Evolutionary conservation across 345 rosid genomes (phyloP).

Genomic region (Odontarrhena argentea): DNA sequence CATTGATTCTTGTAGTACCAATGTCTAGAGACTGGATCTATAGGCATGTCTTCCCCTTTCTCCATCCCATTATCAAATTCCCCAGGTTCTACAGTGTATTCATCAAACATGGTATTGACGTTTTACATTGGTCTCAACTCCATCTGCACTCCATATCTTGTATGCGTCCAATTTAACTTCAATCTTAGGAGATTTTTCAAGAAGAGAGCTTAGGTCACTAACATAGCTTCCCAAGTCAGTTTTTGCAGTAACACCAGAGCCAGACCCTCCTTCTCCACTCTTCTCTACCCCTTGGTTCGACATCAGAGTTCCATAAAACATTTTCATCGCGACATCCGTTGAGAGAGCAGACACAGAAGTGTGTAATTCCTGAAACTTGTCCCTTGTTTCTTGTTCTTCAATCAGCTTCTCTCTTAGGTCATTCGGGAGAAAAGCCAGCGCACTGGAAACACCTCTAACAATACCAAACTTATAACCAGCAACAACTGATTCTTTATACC

Average conservation of each 20-base stretch:
- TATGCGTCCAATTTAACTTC: constrained; percentile 34
- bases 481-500: constrained; percentile 66
- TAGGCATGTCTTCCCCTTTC: too few relatives aligned
- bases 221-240: constrained; percentile 42
- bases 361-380: constrained; percentile 46
- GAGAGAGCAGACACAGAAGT: constrained; percentile 54
- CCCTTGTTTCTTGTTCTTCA: constrained; percentile 52
- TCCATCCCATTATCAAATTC: too few relatives aligned
- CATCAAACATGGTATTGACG: not conserved
- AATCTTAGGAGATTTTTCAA: constrained; percentile 52
- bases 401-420: constrained; percentile 54
- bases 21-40: too few relatives aligned
- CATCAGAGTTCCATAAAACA: constrained; percentile 47
- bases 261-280: constrained; percentile 33
- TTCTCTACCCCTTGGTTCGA: constrained; percentile 40
- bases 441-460: constrained; percentile 78
- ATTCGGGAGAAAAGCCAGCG: constrained; percentile 61
- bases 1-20: too few relatives aligned
- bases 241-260: constrained; percentile 4
- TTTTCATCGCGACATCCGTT: constrained; percentile 54
- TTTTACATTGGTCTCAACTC: not conserved
- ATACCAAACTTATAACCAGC: constrained; percentile 73
- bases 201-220: constrained; percentile 57
- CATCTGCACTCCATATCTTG: not conserved
- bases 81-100: too few relatives aligned